These are phyloP conservation scores for Lycium barbarum DNA, from an alignment of 257 asterid genomes.

Conservation along the genomic window DNA sequence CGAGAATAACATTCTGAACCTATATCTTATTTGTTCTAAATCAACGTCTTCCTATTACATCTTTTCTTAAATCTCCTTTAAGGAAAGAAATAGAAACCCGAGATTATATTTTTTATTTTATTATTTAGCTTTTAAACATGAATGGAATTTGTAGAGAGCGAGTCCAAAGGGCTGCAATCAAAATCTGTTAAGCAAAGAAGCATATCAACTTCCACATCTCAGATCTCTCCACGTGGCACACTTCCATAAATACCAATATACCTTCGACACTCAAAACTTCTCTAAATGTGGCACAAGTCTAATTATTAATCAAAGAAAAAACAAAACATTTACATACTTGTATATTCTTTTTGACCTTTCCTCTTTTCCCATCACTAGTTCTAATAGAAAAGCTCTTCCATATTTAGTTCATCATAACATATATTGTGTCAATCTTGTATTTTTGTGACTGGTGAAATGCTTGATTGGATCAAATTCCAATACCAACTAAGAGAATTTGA, in stretches of 20 bases:
- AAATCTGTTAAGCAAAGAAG: background rate
- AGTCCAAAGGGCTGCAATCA: conserved; percentile 16
- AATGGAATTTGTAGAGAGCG: conserved; percentile 12
- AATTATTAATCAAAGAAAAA: background rate
- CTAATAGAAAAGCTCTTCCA: background rate
- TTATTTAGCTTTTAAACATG: background rate
- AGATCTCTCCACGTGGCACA: background rate
- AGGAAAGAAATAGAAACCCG: background rate
- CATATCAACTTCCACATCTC: background rate
- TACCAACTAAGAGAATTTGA: conserved; percentile 6
- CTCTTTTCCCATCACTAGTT: background rate
- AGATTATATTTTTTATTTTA: background rate
- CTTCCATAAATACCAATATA: conserved; percentile 20
- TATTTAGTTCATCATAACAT: background rate
- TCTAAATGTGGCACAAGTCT: background rate
- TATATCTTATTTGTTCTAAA: background rate
- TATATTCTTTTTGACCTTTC: background rate
- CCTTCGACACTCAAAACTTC: background rate
- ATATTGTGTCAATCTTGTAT: background rate
- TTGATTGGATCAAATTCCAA: background rate
- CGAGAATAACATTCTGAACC: background rate
- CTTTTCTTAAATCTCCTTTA: background rate
- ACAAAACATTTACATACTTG: background rate
- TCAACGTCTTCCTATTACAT: background rate
- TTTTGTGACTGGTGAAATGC: background rate